phyloP scores from a whole-genome alignment of 1,139 yeast genomes.

The Eremothecium sinecaudum region DNA sequence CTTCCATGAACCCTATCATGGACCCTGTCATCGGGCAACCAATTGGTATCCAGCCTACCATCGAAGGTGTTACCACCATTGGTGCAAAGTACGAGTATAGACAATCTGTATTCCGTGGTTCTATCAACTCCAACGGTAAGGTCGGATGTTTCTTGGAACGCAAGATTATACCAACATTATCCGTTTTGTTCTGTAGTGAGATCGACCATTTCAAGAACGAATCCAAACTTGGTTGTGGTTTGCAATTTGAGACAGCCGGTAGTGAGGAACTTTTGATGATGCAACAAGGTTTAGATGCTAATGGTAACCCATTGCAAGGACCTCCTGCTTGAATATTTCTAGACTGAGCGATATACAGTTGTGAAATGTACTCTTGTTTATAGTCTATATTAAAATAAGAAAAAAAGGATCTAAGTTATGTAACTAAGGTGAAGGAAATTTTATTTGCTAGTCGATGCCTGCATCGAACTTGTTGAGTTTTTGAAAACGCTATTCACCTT shows the following conservation, averaged over 20 bases:
- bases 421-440: too few relatives aligned
- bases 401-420: too few relatives aligned
- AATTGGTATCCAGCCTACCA: slow-evolving; percentile 67
- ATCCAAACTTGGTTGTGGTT: slow-evolving; percentile 83
- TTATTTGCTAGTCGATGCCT: too few relatives aligned
- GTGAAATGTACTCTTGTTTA: slow-evolving; percentile 5
- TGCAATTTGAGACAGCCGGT: slow-evolving; percentile 92
- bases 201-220: slow-evolving; percentile 82
- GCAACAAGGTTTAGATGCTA: slow-evolving; percentile 79
- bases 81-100: slow-evolving; percentile 99
- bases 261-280: slow-evolving; percentile 67
- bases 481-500: too few relatives aligned
- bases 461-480: too few relatives aligned
- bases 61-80: slow-evolving; percentile 85
- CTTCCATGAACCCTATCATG: slow-evolving; percentile 67
- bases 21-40: slow-evolving; percentile 79
- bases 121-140: slow-evolving; percentile 83
- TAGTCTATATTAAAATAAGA: slow-evolving; percentile 3
- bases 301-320: slow-evolving; percentile 73
- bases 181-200: slow-evolving; percentile 86
- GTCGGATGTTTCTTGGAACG: slow-evolving; percentile 87
- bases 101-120: slow-evolving; percentile 93
- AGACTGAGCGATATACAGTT: too few relatives aligned
- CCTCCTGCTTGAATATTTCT: slow-evolving; percentile 16
- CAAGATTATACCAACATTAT: slow-evolving; percentile 85